phyloP scores from a whole-genome alignment of 1,139 yeast species.

The Blastobotrys petasosporus region DNA sequence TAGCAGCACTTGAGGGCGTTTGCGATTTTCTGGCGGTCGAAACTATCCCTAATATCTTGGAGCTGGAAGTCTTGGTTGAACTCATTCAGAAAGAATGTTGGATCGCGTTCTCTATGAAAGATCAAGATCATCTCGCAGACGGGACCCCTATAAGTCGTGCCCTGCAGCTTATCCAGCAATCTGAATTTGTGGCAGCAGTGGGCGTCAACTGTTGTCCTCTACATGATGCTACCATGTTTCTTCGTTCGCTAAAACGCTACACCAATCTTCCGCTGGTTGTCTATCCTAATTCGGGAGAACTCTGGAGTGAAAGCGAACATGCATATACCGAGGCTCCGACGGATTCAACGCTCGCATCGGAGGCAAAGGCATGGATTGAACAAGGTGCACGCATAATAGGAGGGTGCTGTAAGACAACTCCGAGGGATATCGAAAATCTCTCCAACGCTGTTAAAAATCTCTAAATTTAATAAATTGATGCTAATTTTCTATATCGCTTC shows the following conservation, averaged over 20 bases:
- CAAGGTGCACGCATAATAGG: conserved; percentile 22
- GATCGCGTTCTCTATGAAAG: conserved; percentile 37
- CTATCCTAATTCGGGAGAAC: conserved; percentile 56
- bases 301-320: conserved; percentile 38
- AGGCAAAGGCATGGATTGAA: conserved; percentile 13
- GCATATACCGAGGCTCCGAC: conserved; percentile 26
- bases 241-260: neutral
- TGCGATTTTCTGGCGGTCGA: conserved; percentile 58
- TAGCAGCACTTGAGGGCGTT: conserved; percentile 36
- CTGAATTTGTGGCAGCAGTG: conserved; percentile 28
- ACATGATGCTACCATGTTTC: neutral
- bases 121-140: conserved; percentile 37
- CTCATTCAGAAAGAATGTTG: conserved; percentile 28
- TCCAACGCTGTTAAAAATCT: neutral
- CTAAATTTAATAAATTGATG: too few relatives aligned
- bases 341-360: neutral
- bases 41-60: conserved; percentile 55
- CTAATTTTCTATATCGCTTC: conserved; percentile 9
- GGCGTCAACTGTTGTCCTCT: conserved; percentile 44
- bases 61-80: conserved; percentile 38
- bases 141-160: conserved; percentile 32
- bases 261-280: conserved; percentile 35
- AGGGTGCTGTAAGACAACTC: conserved; percentile 25
- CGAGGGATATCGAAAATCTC: conserved; percentile 16
- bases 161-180: conserved; percentile 13